Base-by-base conservation (phyloP, 75 land plant genomes). In the Ceratopteris richardii region DNA sequence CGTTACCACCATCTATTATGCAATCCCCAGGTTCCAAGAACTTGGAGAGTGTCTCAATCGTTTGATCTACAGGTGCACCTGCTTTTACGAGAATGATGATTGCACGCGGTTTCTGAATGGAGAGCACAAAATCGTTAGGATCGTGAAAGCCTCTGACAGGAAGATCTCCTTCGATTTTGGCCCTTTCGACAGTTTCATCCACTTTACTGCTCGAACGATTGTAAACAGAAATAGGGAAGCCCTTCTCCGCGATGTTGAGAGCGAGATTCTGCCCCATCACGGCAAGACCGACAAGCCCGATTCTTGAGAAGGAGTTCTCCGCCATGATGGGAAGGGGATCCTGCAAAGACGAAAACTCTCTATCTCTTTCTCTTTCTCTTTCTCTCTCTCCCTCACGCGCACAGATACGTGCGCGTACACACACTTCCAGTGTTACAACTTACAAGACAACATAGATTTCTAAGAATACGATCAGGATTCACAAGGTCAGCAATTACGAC, bases 201-300 rank as follows among this genome's bases (percentile, higher is more conserved):
- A 65, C 74, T 60, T 71, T 71, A 40, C 63, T 69, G 25, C 77
- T 73, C 28, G 80, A 69, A 0, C 88, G 64, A 39, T 85, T 85
- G n/a, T n/a, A n/a, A n/a, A n/a, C n/a, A n/a, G n/a, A n/a, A n/a
- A n/a, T n/a, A n/a, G n/a, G n/a, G n/a, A 65, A 65, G 11, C 86
- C 87, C 57, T 84, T 81, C 66, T 84, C 85, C 39, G 78, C 81
- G 42, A 84, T 74, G 85, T 84, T 84, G 43, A 84, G 81, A 24
- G 87, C 85, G 27, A 84, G 70, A 44, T 84, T 84, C 43, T 84
- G 85, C 24, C 87, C 87, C 87, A 84, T 84, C 26, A 84, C 87
- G 31, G 85, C 87, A 41, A 84, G 67, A 0, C 87, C 87, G 29
- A 75, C 85, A 43, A 84, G 74, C 39, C 87, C 85, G 27, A 84